These are phyloP conservation scores for Lentinula aciculospora DNA, from an alignment of 768 basidiomycete species.

Conservation along the genomic window DNA sequence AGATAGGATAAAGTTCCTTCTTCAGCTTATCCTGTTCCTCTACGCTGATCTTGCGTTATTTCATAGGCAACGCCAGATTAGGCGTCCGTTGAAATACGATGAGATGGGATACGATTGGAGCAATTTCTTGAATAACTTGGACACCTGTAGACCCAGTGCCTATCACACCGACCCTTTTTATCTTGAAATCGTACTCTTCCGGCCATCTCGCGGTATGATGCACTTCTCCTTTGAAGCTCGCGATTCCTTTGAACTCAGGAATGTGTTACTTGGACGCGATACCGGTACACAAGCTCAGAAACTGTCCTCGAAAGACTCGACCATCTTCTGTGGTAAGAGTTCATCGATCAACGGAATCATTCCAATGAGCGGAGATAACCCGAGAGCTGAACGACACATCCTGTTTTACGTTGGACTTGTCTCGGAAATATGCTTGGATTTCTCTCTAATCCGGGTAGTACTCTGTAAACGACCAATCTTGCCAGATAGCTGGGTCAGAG, in stretches of 20 bases:
- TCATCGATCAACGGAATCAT: neutral
- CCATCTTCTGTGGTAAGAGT: conserved; percentile 2
- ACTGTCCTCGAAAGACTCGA: neutral
- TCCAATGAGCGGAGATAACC: neutral
- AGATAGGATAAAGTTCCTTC: neutral
- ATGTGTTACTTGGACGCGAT: neutral
- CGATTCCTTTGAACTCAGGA: conserved; percentile 5
- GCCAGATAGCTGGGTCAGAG: conserved; percentile 1
- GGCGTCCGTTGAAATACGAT: conserved; percentile 13
- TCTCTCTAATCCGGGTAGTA: neutral
- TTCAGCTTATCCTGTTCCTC: conserved; percentile 1
- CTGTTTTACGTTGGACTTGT: neutral
- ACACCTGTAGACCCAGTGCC: conserved; percentile 6
- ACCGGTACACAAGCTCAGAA: conserved; percentile 4
- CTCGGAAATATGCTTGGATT: neutral
- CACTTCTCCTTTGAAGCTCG: neutral
- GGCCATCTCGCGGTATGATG: conserved; percentile 6
- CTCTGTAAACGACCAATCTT: neutral
- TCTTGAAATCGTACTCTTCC: neutral
- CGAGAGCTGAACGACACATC: conserved; percentile 4
- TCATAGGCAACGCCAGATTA: conserved; percentile 6
- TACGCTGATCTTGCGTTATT: neutral
- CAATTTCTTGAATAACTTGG: conserved; percentile 10
- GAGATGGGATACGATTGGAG: conserved; percentile 3
- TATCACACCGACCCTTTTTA: conserved; percentile 4